Evolutionary conservation across 352 stramenopile genomes (phyloP).

Genomic region (Pythium rhizo-oryzae): DNA sequence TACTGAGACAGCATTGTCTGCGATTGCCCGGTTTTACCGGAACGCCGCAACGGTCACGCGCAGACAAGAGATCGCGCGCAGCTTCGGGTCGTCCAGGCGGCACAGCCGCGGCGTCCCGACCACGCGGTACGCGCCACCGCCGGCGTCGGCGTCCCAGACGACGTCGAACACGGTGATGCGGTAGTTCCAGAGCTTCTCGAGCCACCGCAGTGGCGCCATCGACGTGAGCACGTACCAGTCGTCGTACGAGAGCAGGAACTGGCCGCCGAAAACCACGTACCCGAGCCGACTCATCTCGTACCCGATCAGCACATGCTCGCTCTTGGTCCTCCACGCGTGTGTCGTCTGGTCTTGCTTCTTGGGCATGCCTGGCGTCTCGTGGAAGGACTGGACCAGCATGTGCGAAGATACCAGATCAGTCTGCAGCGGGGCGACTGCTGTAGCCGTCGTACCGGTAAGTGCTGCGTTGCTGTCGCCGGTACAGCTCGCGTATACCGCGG

Average conservation of each 20-base stretch:
- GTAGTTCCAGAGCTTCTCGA: conserved; percentile 27
- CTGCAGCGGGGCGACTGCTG: not conserved
- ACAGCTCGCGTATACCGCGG: conserved; percentile 6
- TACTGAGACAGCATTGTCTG: no score
- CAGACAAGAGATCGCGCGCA: conserved; percentile 13
- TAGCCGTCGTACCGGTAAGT: not conserved
- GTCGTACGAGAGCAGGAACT: conserved; percentile 21
- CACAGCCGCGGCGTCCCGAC: not conserved
- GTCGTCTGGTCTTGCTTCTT: not conserved
- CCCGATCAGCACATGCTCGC: conserved; percentile 4
- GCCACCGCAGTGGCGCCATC: conserved; percentile 4
- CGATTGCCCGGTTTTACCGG: no score
- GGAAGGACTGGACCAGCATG: not conserved
- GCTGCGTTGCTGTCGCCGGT: not conserved
- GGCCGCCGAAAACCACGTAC: conserved; percentile 22
- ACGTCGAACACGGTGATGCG: conserved; percentile 21
- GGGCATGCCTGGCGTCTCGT: no score
- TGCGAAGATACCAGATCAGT: not conserved
- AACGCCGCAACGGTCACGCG: conserved; percentile 14
- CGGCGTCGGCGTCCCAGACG: no score
- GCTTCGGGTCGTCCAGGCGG: conserved; percentile 14
- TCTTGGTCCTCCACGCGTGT: not conserved
- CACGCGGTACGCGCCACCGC: conserved; percentile 2
- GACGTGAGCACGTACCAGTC: conserved; percentile 26
- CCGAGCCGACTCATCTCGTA: conserved; percentile 22